Evolutionary conservation across 1,284 basidiomycete genomes (phyloP).

Genomic region (Calocybe gambosa): DNA sequence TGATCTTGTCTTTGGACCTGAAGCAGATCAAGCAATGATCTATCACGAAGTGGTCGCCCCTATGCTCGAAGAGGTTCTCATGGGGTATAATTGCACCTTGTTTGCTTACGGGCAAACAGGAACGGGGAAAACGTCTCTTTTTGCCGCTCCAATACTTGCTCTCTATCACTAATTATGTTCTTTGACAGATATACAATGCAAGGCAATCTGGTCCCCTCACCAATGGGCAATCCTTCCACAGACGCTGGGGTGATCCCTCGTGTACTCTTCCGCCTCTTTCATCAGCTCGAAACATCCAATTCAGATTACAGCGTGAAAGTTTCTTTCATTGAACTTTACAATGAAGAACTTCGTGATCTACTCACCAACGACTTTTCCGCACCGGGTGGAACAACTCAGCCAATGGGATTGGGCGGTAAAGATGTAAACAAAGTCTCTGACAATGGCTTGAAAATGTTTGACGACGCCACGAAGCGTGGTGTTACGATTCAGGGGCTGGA

Average conservation of each 20-base stretch:
- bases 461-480: conserved; percentile 83
- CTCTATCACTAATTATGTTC: conserved; percentile 8
- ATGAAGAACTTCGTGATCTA: conserved; percentile 96
- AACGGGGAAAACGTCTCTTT: conserved; percentile 95
- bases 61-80: conserved; percentile 89
- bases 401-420: conserved; percentile 62
- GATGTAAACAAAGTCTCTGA: conserved; percentile 32
- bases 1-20: conserved; percentile 92
- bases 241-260: conserved; percentile 98
- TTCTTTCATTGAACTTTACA: conserved; percentile 97
- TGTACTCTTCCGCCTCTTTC: conserved; percentile 88
- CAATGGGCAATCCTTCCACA: conserved; percentile 82
- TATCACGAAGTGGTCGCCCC: conserved; percentile 92
- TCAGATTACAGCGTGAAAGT: conserved; percentile 92
- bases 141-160: background rate
- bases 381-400: conserved; percentile 54
- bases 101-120: conserved; percentile 99
- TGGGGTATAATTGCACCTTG: conserved; percentile 96
- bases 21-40: conserved; percentile 93
- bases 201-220: conserved; percentile 78
- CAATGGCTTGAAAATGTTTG: conserved; percentile 81
- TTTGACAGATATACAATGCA: conserved; percentile 85
- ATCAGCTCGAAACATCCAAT: conserved; percentile 72
- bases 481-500: conserved; percentile 95
- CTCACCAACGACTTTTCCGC: conserved; percentile 69